phyloP scores from a whole-genome alignment of 2,329 filamentous ascomycete genomes.

The Hirsutella thompsonii region DNA sequence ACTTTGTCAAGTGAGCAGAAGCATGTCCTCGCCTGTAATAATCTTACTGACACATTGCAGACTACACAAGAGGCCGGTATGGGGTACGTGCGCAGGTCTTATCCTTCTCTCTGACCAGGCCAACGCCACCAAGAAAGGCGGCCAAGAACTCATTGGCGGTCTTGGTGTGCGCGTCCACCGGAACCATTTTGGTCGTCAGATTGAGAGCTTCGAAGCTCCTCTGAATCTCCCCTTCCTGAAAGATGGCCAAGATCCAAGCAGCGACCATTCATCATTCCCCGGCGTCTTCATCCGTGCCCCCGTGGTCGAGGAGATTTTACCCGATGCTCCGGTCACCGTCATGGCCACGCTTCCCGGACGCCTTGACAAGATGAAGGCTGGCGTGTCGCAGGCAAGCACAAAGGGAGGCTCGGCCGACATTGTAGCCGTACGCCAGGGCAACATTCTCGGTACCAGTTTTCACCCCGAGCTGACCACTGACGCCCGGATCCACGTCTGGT shows the following conservation, averaged over 20 bases:
- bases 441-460: conserved; percentile 90
- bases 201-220: conserved; percentile 75
- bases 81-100: conserved; percentile 92
- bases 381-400: conserved; percentile 22
- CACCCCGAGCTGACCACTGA: conserved; percentile 90
- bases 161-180: conserved; percentile 82
- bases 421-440: conserved; percentile 78
- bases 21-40: background rate
- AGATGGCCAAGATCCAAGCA: conserved; percentile 6
- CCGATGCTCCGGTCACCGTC: conserved; percentile 30
- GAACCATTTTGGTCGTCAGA: conserved; percentile 91
- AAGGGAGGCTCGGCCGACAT: conserved; percentile 54
- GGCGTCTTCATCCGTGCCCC: conserved; percentile 92
- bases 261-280: conserved; percentile 37
- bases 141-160: conserved; percentile 87
- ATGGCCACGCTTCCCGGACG: conserved; percentile 35
- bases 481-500: conserved; percentile 84
- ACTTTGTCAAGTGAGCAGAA: conserved; percentile 72
- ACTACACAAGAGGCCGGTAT: conserved; percentile 65
- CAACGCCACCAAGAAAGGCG: conserved; percentile 78
- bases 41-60: conserved; percentile 26
- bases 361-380: conserved; percentile 22
- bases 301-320: conserved; percentile 72
- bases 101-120: conserved; percentile 83
- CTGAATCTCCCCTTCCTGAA: conserved; percentile 60